Percentiles rank a stretch among this genome's conserved stretches.
phyloP scores from a whole-genome alignment of 495 filamentous ascomycete species.

The Aspergillus leporis region DNA sequence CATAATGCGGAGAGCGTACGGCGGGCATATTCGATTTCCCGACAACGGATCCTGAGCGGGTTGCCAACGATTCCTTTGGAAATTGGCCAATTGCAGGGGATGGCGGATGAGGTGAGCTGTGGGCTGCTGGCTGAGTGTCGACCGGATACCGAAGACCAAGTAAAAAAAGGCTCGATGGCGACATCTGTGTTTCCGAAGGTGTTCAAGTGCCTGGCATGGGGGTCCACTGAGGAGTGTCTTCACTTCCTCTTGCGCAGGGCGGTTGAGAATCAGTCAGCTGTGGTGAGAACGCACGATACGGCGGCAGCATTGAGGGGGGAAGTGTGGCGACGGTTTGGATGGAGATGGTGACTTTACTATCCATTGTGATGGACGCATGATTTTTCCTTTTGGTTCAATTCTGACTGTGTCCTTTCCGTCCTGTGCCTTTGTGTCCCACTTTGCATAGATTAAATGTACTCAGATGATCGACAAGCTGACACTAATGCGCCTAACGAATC shows the following conservation, averaged over 20 bases:
- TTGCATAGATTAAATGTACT: too few species aligned
- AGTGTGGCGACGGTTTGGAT: conserved; percentile 44
- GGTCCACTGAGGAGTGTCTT: conserved; percentile 79
- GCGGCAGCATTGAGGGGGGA: conserved; percentile 66
- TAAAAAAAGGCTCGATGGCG: background rate
- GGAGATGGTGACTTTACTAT: conserved; percentile 29
- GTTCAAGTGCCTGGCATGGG: conserved; percentile 89
- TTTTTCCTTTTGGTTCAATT: background rate
- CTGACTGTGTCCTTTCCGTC: background rate
- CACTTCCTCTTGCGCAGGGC: conserved; percentile 79
- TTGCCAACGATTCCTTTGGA: conserved; percentile 55
- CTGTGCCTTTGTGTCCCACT: background rate
- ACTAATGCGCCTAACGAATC: too few species aligned
- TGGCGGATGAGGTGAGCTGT: conserved; percentile 89
- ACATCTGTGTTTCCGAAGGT: conserved; percentile 47
- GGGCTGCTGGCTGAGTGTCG: conserved; percentile 56
- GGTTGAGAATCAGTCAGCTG: conserved; percentile 81
- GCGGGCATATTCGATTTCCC: conserved; percentile 38
- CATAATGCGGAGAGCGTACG: conserved; percentile 44
- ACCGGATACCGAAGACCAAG: background rate
- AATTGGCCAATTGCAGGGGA: conserved; percentile 85
- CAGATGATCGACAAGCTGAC: too few species aligned
- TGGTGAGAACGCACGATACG: conserved; percentile 66
- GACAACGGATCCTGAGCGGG: conserved; percentile 37
- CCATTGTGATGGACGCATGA: conserved; percentile 17